Base-by-base conservation (phyloP, 805 yeast species). In the Maudiozyma pseudohumilis region DNA sequence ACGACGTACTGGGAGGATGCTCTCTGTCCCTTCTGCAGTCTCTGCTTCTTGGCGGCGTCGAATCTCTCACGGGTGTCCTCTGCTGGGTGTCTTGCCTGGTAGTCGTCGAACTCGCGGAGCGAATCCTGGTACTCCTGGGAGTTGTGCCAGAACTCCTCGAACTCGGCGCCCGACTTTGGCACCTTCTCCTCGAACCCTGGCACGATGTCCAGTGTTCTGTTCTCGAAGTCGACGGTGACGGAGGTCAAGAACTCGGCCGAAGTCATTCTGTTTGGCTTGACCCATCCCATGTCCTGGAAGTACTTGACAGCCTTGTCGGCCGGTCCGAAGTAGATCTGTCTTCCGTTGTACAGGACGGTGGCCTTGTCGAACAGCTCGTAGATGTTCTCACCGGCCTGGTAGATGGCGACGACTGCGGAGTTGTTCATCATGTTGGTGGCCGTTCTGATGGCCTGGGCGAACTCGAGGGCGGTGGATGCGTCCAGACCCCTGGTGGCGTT, bases 401-500 rank as follows among this genome's bases (percentile, higher is more conserved):
- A 78, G 45, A 77, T 74, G 25, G 83, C 76, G 39, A 77, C 76
- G 43, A 77, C 57, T 11, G 80, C 75, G n/a, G 80, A 67, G 9
- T 71, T 62, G 32, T 72, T 66, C 43, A 71, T 59, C 54, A 76
- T 56, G 45, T 75, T 72, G 2, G 83, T 75, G 9, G 74, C 68
- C 2, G 77, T 67, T 60, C 77, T 72, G 42, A 77, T 64, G 20
- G 80, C 72, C 50, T 74, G 70, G 19, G 72, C 69, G 44, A 73
- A 77, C 57, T 77, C 84, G 41, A 77, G 65, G 12, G 84, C 84
- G 15, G 83, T 77, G 12, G 83, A 75, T 8, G 83, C 72, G 60
- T 77, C 84, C 46, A 77, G 64, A 56, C 84, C 84, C 59, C 83
- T 68, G 13, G 84, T 77, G 18, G 82, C 78, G 48, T 77, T 77